Evolutionary conservation across 2,329 filamentous ascomycete genomes (phyloP).

Genomic region (Xylaria sp.): DNA sequence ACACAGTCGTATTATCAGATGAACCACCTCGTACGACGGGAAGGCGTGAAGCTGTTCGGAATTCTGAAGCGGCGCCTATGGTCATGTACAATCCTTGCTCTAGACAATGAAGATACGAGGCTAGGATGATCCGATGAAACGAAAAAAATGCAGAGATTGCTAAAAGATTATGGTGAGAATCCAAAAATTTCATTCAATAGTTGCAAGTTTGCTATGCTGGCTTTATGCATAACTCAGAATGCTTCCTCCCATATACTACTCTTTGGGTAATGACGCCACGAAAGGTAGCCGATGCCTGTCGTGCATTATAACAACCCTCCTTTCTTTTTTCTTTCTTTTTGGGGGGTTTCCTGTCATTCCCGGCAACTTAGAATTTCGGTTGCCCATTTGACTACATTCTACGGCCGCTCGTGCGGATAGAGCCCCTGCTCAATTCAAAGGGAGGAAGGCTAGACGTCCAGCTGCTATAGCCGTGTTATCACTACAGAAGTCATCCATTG

Average conservation of each 20-base stretch:
- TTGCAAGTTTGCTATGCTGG: conserved; percentile 10
- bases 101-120: not conserved
- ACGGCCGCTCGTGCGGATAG: conserved; percentile 20
- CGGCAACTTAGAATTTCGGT: not conserved
- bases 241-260: conserved; percentile 1
- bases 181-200: conserved; percentile 13
- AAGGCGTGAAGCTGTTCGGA: not conserved
- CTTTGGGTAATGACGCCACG: not conserved
- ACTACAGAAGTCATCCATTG: conserved; percentile 35
- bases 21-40: not conserved
- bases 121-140: too few species aligned
- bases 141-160: not conserved
- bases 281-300: conserved; percentile 5
- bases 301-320: not conserved
- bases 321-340: too few species aligned
- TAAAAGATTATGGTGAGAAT: not conserved
- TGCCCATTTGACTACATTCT: conserved; percentile 23
- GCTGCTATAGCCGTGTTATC: conserved; percentile 21
- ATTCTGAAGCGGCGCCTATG: not conserved
- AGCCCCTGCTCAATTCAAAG: conserved; percentile 6
- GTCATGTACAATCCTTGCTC: not conserved
- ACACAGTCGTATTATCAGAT: not conserved
- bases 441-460: conserved; percentile 5
- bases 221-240: conserved; percentile 5
- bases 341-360: conserved; percentile 8